Conservation (phyloP, 2,329 filamentous ascomycete genomes). For the Ascochyta koolunga region DNA sequence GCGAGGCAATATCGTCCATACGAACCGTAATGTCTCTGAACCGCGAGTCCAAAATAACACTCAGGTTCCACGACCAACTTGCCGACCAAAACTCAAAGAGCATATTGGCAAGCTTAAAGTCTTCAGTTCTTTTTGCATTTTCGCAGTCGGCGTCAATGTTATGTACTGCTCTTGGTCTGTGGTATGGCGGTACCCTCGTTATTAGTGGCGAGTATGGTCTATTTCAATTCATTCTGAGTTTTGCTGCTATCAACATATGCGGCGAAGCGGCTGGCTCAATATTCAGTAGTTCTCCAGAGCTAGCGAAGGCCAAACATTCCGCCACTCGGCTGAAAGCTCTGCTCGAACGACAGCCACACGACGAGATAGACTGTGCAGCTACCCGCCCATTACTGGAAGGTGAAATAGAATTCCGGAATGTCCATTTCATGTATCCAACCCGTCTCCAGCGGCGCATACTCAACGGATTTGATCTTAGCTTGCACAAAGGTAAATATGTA, state of each 20-base stretch:
- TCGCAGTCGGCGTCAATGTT: not conserved
- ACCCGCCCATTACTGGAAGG: not conserved
- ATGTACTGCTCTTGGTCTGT: not conserved
- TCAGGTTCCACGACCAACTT: not conserved
- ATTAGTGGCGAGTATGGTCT: not conserved
- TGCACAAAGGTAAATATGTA: conserved; percentile 73
- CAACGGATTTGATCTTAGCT: conserved; percentile 51
- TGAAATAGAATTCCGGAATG: conserved; percentile 72
- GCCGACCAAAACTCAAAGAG: not conserved
- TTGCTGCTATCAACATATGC: not conserved
- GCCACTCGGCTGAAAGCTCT: not conserved
- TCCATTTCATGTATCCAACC: conserved; percentile 92
- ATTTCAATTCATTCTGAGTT: not conserved
- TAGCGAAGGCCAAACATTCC: not conserved
- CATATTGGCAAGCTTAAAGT: not conserved
- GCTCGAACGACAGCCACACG: not conserved
- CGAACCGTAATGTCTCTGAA: not conserved
- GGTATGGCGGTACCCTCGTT: not conserved
- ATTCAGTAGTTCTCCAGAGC: not conserved
- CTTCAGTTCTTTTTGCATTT: not conserved
- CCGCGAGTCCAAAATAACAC: not conserved
- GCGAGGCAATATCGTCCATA: not conserved
- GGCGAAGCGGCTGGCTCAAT: not conserved
- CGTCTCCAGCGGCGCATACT: conserved; percentile 82
- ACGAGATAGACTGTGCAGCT: not conserved